Percentiles rank a stretch among this genome's conserved stretches.
phyloP scores from a whole-genome alignment of 805 yeast species.

The Metschnikowia baotianmanensis region DNA sequence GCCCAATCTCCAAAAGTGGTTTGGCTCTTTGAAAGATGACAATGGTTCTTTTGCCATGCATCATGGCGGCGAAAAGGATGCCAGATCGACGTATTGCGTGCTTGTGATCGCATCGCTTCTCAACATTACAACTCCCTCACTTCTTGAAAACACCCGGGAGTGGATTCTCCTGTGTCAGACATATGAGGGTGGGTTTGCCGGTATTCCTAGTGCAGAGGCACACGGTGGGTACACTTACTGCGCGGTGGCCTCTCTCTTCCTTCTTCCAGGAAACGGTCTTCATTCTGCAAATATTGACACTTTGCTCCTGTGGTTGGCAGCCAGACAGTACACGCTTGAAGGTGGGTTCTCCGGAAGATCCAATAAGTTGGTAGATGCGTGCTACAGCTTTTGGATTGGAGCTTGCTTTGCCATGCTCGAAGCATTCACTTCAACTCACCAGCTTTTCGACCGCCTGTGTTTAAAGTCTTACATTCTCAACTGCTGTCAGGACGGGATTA shows the following conservation, averaged over 20 bases:
- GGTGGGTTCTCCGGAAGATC: slow-evolving; percentile 90
- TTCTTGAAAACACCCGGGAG: slow-evolving; percentile 48
- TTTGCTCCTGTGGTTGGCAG: slow-evolving; percentile 64
- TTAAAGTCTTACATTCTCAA: slow-evolving; percentile 64
- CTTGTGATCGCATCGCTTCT: slow-evolving; percentile 68
- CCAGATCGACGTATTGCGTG: slow-evolving; percentile 85
- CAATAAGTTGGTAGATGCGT: slow-evolving; percentile 92
- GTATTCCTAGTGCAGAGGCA: slow-evolving; percentile 76
- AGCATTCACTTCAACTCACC: slow-evolving; percentile 29
- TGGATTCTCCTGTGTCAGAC: slow-evolving; percentile 78
- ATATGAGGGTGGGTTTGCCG: slow-evolving; percentile 95
- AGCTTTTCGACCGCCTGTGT: slow-evolving; percentile 51
- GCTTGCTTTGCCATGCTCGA: slow-evolving; percentile 68
- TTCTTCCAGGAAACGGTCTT: slow-evolving; percentile 36
- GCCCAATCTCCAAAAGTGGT: slow-evolving; percentile 55
- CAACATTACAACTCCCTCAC: slow-evolving; percentile 58
- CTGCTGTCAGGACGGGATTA: slow-evolving; percentile 64
- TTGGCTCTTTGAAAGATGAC: slow-evolving; percentile 55
- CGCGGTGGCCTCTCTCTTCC: slow-evolving; percentile 62
- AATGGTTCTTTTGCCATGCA: slow-evolving; percentile 83
- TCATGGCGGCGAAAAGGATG: slow-evolving; percentile 76
- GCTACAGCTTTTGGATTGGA: slow-evolving; percentile 96
- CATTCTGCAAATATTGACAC: slow-evolving; percentile 45
- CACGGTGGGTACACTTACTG: slow-evolving; percentile 98
- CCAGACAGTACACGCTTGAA: slow-evolving; percentile 69